These are phyloP conservation scores for Cucurbita ficifolia DNA, from an alignment of 306 rosid species.

Conservation along the genomic window DNA sequence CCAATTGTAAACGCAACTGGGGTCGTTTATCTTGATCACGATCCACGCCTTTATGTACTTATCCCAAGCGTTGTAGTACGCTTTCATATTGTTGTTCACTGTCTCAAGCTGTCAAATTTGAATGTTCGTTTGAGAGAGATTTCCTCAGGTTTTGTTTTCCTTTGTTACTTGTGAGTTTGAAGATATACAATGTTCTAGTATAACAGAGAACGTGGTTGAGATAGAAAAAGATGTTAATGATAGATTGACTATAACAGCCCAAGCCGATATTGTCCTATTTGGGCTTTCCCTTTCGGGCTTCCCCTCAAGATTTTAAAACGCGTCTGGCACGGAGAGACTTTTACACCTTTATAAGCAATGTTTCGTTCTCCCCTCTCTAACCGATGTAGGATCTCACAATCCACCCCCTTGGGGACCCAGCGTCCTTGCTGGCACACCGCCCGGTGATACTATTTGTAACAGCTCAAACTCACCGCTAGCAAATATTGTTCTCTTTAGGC, in stretches of 20 bases:
- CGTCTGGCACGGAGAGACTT: too few relatives aligned
- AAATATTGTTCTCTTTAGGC: too few relatives aligned
- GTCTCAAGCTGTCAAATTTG: conserved; percentile 44
- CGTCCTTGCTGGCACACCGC: too few relatives aligned
- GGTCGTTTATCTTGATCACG: conserved; percentile 75
- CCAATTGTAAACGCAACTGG: conserved; percentile 74
- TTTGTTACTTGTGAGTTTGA: neutral
- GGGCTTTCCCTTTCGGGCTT: too few relatives aligned
- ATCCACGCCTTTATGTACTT: conserved; percentile 73
- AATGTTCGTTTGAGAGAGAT: neutral
- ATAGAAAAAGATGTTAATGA: neutral
- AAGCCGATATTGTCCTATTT: too few relatives aligned
- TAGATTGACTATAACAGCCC: neutral
- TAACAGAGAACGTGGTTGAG: neutral
- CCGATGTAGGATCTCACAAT: too few relatives aligned
- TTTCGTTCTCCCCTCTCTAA: too few relatives aligned
- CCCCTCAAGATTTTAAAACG: too few relatives aligned
- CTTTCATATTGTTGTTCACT: conserved; percentile 61
- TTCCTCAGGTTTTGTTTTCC: neutral
- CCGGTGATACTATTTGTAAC: too few relatives aligned
- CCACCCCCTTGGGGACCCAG: too few relatives aligned
- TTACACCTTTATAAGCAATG: too few relatives aligned
- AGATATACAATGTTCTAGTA: neutral
- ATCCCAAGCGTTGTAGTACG: conserved; percentile 86
- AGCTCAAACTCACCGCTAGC: too few relatives aligned